Conservation (phyloP, 2,329 filamentous ascomycete species). For the Trichoderma sp. region DNA sequence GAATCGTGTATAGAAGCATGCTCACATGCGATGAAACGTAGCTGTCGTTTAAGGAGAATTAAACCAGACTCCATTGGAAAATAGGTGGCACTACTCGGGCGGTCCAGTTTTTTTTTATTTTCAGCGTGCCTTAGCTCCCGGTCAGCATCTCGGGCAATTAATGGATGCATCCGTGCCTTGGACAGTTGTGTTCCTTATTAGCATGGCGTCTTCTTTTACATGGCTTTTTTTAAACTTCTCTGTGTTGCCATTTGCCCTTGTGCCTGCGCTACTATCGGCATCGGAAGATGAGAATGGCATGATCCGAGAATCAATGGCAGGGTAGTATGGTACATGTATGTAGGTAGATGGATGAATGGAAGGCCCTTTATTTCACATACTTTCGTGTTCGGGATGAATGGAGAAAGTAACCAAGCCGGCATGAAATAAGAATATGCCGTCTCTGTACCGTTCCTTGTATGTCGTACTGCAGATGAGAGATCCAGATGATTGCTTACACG, state of each 20-base stretch:
- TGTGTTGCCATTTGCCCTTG: not conserved
- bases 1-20: not conserved
- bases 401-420: not conserved
- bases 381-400: not conserved
- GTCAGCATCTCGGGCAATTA: not conserved
- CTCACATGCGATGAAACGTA: slow-evolving; percentile 21
- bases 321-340: not conserved
- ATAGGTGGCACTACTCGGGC: not conserved
- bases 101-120: slow-evolving; percentile 3
- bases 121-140: not conserved
- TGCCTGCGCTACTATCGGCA: not conserved
- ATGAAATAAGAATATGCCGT: not conserved
- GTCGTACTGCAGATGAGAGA: slow-evolving; percentile 4
- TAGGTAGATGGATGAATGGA: not conserved
- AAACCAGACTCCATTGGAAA: not conserved
- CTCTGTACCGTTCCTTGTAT: not conserved
- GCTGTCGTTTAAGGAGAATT: not conserved
- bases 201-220: not conserved
- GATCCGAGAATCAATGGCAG: not conserved
- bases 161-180: not conserved
- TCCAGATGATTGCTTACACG: not conserved
- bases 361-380: not conserved
- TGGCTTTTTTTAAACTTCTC: not conserved
- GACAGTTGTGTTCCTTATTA: not conserved
- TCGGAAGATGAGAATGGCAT: slow-evolving; percentile 1